Conservation (phyloP, 2,329 filamentous ascomycete genomes). For the Colletotrichum sp. region DNA sequence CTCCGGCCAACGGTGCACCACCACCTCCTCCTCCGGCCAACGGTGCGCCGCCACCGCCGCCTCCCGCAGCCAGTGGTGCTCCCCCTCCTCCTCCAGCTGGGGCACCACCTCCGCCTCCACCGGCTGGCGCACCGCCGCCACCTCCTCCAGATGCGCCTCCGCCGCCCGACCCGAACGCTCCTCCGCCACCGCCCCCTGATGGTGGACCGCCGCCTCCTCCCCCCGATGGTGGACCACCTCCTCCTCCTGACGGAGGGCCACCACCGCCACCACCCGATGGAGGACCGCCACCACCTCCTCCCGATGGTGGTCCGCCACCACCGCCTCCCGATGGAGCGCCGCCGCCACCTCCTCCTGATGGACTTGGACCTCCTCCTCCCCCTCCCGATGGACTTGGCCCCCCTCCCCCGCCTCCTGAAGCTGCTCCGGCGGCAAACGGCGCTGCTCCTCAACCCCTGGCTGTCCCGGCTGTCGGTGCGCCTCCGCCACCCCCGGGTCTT, state of each 20-base stretch:
- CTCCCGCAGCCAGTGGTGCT: background rate
- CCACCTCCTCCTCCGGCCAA: background rate
- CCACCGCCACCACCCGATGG: background rate
- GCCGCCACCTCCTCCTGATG: background rate
- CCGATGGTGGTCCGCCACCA: background rate
- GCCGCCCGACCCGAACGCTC: background rate
- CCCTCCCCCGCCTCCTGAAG: background rate
- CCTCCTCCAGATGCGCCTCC: background rate
- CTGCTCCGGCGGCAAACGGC: background rate
- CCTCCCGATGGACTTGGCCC: background rate
- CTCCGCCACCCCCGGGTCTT: background rate
- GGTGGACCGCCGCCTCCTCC: background rate
- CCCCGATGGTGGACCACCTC: background rate
- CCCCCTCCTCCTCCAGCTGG: background rate
- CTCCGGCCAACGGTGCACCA: background rate
- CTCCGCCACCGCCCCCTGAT: background rate
- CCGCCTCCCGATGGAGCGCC: background rate
- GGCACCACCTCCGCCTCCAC: background rate
- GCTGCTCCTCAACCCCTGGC: background rate
- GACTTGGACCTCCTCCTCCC: background rate
- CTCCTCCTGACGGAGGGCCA: background rate
- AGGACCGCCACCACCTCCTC: background rate
- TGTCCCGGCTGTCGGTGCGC: background rate
- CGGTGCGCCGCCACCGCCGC: background rate
- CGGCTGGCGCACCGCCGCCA: background rate